A percentile compares a stretch with the other conserved stretches of the same genome.
Evolutionary conservation across 2,329 filamentous ascomycete species (phyloP).

Genomic region (Falciphora oryzae): DNA sequence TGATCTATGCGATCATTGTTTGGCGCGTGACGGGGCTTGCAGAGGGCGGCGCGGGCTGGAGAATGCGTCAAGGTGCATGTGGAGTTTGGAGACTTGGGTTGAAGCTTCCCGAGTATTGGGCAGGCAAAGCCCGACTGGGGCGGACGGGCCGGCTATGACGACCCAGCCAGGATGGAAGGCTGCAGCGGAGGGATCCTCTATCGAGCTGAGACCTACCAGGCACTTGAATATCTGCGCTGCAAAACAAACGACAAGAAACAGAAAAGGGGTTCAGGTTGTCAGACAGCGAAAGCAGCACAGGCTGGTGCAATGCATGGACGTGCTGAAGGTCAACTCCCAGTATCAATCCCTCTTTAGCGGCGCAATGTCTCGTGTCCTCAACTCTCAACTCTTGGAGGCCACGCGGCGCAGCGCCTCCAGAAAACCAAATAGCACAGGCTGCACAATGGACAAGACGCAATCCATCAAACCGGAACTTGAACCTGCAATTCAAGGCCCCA

Average conservation of each 20-base stretch:
- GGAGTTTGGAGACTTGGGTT: background rate
- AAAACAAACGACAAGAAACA: background rate
- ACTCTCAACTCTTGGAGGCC: too few species aligned
- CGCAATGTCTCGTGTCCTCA: too few species aligned
- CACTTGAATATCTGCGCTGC: background rate
- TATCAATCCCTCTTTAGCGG: too few species aligned
- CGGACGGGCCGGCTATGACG: background rate
- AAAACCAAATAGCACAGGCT: background rate
- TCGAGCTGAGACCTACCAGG: too few species aligned
- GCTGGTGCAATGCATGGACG: too few species aligned
- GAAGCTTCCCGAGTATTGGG: background rate
- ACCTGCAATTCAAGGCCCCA: too few species aligned
- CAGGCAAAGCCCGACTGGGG: too few species aligned
- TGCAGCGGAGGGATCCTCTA: background rate
- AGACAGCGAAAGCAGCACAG: too few species aligned
- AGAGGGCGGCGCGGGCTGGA: background rate
- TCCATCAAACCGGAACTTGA: too few species aligned
- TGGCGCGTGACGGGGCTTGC: background rate
- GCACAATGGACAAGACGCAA: background rate
- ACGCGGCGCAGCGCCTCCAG: too few species aligned
- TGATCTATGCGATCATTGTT: slow-evolving; percentile 1
- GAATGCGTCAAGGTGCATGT: background rate
- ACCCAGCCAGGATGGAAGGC: background rate
- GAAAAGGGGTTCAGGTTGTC: too few species aligned
- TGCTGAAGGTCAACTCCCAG: too few species aligned